phyloP scores from a whole-genome alignment of 805 yeast species.

The Schizosaccharomyces cryophilus region DNA sequence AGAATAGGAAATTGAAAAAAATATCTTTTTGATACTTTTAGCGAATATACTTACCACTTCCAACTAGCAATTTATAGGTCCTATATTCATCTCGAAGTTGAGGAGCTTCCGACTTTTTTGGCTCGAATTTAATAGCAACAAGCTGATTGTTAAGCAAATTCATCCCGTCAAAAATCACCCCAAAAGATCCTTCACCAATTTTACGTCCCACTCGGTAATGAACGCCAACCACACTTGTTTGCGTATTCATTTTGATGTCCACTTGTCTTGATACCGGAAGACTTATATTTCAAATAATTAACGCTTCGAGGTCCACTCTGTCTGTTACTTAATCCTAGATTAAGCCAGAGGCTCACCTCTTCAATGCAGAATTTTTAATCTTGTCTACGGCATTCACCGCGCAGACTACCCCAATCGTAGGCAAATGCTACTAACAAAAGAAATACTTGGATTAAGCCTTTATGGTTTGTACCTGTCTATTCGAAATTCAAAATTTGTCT shows the following conservation, averaged over 20 bases:
- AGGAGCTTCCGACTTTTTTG: slow-evolving; percentile 90
- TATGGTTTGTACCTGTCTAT: too few relatives aligned
- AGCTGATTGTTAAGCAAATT: slow-evolving; percentile 76
- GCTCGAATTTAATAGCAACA: slow-evolving; percentile 93
- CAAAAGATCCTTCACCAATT: slow-evolving; percentile 96
- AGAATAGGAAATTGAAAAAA: background rate
- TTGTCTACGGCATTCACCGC: background rate
- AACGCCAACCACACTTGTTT: slow-evolving; percentile 54
- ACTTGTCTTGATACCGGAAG: background rate
- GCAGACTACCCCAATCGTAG: background rate
- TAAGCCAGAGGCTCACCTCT: too few relatives aligned
- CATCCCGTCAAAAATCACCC: slow-evolving; percentile 87
- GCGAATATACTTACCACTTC: slow-evolving; percentile 19
- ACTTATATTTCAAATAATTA: background rate
- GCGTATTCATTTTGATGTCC: background rate
- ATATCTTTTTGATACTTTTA: background rate
- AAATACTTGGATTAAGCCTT: too few relatives aligned
- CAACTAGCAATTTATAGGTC: slow-evolving; percentile 70
- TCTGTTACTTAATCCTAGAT: too few relatives aligned
- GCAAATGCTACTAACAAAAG: too few relatives aligned
- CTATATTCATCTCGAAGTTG: slow-evolving; percentile 90
- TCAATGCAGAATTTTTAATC: background rate
- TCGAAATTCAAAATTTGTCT: too few relatives aligned
- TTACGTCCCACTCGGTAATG: slow-evolving; percentile 93
- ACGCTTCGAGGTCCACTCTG: too few relatives aligned